These are phyloP conservation scores for Ophiosphaerella korrae DNA, from an alignment of 2,329 filamentous ascomycete genomes.

Conservation along the genomic window DNA sequence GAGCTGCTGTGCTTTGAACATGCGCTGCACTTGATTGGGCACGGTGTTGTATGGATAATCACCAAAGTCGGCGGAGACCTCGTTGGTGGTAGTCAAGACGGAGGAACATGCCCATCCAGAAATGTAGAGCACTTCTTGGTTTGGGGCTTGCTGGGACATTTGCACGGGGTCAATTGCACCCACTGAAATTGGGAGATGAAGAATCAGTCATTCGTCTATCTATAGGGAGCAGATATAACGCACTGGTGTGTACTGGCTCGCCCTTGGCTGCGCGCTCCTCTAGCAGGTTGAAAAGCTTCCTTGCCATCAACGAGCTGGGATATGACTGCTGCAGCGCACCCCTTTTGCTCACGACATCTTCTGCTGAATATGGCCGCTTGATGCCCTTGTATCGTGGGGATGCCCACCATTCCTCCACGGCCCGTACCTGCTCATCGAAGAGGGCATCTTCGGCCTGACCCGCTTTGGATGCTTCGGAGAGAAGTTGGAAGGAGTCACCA, in stretches of 20 bases:
- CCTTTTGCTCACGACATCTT: constrained; percentile 90
- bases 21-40: constrained; percentile 93
- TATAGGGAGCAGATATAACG: constrained; percentile 42
- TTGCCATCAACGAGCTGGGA: constrained; percentile 90
- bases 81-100: constrained; percentile 89
- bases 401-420: constrained; percentile 90
- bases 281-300: constrained; percentile 90
- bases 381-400: constrained; percentile 85
- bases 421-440: constrained; percentile 80
- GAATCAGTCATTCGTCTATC: constrained; percentile 37
- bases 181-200: constrained; percentile 61
- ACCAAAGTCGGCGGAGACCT: constrained; percentile 96
- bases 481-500: constrained; percentile 83
- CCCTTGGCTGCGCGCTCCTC: constrained; percentile 77
- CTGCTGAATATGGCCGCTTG: constrained; percentile 86
- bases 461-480: constrained; percentile 76
- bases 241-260: constrained; percentile 91
- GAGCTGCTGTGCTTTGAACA: constrained; percentile 95
- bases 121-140: constrained; percentile 95
- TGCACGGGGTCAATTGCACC: constrained; percentile 98
- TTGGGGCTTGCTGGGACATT: constrained; percentile 96
- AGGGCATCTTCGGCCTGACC: constrained; percentile 82
- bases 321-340: constrained; percentile 86
- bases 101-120: constrained; percentile 98
- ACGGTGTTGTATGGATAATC: constrained; percentile 99